Conservation (phyloP, 1,284 basidiomycete genomes). For the Ceratobasidium theobromae region DNA sequence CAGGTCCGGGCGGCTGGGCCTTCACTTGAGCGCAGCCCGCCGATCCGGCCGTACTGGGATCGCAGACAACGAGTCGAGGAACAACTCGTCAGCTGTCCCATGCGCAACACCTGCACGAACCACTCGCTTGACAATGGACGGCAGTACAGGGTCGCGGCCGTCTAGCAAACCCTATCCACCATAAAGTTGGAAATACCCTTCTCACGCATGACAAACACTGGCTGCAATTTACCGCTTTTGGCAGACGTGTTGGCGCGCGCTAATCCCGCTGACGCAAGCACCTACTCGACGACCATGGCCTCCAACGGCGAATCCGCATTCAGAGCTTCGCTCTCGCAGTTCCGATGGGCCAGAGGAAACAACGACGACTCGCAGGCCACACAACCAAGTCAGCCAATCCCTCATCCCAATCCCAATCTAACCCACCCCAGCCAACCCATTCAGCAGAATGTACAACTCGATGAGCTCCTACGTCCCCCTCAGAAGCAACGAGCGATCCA, state of each 20-base stretch:
- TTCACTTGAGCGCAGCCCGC: too few relatives aligned
- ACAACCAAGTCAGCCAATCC: conserved; percentile 40
- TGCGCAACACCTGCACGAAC: too few relatives aligned
- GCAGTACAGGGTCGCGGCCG: neutral
- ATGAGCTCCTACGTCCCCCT: conserved; percentile 84
- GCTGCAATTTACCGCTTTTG: too few relatives aligned
- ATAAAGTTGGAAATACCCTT: too few relatives aligned
- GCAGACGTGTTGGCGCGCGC: neutral
- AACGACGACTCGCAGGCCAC: conserved; percentile 67
- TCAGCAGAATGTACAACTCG: conserved; percentile 42
- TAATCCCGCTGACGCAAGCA: neutral
- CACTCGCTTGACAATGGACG: too few relatives aligned
- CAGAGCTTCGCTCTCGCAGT: conserved; percentile 47
- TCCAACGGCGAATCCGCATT: conserved; percentile 31
- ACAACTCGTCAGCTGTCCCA: too few relatives aligned
- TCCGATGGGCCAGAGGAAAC: conserved; percentile 79
- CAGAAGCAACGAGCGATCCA: conserved; percentile 66
- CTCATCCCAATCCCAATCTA: too few relatives aligned
- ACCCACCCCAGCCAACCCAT: too few relatives aligned
- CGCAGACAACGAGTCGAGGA: too few relatives aligned
- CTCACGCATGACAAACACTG: neutral
- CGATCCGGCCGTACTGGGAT: too few relatives aligned
- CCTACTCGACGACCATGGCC: neutral
- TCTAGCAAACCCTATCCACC: too few relatives aligned
- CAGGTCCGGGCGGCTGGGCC: too few relatives aligned